Evolutionary conservation across 2,329 filamentous ascomycete genomes (phyloP).

Genomic region (Penicillium sp.): DNA sequence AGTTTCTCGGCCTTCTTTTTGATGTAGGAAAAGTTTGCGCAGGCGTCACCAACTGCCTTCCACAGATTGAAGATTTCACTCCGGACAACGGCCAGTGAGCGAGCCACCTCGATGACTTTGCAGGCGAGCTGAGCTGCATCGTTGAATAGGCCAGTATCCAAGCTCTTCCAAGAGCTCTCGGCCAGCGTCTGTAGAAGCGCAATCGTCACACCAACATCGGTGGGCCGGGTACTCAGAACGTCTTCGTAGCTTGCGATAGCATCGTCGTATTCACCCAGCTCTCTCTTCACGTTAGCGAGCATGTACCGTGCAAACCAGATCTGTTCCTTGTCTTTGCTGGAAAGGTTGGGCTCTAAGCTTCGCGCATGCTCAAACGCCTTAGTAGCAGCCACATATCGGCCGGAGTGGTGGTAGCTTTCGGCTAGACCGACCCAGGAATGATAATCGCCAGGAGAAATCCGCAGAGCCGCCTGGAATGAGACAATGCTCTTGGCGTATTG

Average conservation of each 20-base stretch:
- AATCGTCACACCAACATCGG: conserved; percentile 81
- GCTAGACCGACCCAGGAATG: conserved; percentile 94
- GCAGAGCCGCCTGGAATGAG: conserved; percentile 83
- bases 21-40: conserved; percentile 73
- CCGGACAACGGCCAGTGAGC: conserved; percentile 56
- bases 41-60: conserved; percentile 88
- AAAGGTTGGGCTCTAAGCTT: conserved; percentile 60
- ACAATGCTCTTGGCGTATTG: conserved; percentile 84
- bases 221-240: conserved; percentile 63
- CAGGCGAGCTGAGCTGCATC: conserved; percentile 68
- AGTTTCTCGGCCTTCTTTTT: conserved; percentile 63
- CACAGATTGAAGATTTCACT: conserved; percentile 84
- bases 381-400: conserved; percentile 86
- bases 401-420: conserved; percentile 95
- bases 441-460: conserved; percentile 80
- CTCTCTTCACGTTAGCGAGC: conserved; percentile 88
- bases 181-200: conserved; percentile 83
- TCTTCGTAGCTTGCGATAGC: conserved; percentile 71
- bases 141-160: conserved; percentile 82
- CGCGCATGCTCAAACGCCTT: conserved; percentile 86
- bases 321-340: conserved; percentile 57
- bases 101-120: conserved; percentile 65
- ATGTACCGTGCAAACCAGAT: conserved; percentile 97
- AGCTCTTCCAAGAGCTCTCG: conserved; percentile 70
- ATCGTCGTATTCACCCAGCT: conserved; percentile 83